These are phyloP conservation scores for Eustoma russellianum DNA, from an alignment of 257 asterid genomes.

Conservation along the genomic window DNA sequence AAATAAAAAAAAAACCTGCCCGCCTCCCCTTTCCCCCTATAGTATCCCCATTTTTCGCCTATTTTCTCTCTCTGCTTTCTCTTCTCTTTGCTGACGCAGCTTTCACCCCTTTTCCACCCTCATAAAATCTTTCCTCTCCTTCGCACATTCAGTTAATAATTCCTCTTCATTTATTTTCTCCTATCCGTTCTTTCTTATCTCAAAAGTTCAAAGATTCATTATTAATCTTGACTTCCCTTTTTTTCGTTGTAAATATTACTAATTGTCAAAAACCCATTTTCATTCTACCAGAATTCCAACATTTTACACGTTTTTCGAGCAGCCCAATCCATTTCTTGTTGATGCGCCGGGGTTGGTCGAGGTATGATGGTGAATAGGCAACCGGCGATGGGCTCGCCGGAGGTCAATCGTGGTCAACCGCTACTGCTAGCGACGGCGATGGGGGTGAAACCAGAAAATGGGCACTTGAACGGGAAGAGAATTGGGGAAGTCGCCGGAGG, in stretches of 20 bases:
- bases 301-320: no score
- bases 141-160: neutral
- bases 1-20: no score
- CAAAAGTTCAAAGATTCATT: no score
- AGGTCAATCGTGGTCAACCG: conserved; percentile 17
- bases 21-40: no score
- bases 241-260: neutral
- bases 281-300: no score
- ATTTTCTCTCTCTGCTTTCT: neutral
- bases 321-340: neutral
- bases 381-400: conserved; percentile 9
- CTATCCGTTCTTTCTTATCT: no score
- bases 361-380: neutral
- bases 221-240: no score
- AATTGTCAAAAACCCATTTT: neutral
- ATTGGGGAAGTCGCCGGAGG: conserved; percentile 74
- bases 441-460: conserved; percentile 1
- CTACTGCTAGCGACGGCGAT: conserved; percentile 5
- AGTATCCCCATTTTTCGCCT: neutral
- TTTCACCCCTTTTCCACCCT: no score
- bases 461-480: conserved; percentile 17
- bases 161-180: neutral
- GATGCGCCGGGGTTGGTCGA: neutral
- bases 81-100: neutral
- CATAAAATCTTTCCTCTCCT: neutral